Percentiles rank a stretch among this genome's conserved stretches.
These are phyloP conservation scores for Ceriops decandra DNA, from an alignment of 345 rosid species.

Conservation along the genomic window DNA sequence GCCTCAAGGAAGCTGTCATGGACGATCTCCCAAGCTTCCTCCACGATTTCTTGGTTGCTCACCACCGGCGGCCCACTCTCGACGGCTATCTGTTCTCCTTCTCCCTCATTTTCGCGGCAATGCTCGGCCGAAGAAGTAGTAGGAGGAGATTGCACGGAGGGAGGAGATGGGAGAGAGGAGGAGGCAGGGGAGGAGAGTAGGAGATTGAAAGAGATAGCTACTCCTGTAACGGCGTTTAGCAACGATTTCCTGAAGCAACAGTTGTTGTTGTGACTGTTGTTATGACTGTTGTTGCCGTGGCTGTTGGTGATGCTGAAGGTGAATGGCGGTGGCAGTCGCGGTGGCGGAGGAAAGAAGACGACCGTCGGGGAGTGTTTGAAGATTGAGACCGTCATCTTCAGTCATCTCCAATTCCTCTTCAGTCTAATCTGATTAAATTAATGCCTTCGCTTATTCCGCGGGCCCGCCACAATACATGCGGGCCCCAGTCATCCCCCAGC, in stretches of 20 bases:
- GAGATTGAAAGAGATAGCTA: conserved; percentile 56
- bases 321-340: too few relatives aligned
- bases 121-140: conserved; percentile 21
- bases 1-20: conserved; percentile 62
- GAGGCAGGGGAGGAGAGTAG: conserved; percentile 49
- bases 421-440: too few relatives aligned
- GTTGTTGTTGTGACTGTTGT: not conserved
- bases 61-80: conserved; percentile 32
- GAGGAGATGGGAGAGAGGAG: conserved; percentile 30
- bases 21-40: conserved; percentile 94
- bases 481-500: too few relatives aligned
- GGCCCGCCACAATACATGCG: too few relatives aligned
- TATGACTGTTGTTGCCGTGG: too few relatives aligned
- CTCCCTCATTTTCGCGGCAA: conserved; percentile 45
- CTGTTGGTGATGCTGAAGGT: conserved; percentile 16
- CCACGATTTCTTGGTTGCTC: conserved; percentile 62
- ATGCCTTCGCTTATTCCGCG: too few relatives aligned
- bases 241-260: conserved; percentile 39
- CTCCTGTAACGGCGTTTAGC: conserved; percentile 43
- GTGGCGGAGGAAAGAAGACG: too few relatives aligned
- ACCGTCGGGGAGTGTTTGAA: conserved; percentile 24
- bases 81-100: conserved; percentile 20
- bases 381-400: conserved; percentile 46
- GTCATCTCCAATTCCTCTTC: too few relatives aligned
- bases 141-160: conserved; percentile 25